Conservation (phyloP, 306 rosid species). For the Ziziphus jujuba region DNA sequence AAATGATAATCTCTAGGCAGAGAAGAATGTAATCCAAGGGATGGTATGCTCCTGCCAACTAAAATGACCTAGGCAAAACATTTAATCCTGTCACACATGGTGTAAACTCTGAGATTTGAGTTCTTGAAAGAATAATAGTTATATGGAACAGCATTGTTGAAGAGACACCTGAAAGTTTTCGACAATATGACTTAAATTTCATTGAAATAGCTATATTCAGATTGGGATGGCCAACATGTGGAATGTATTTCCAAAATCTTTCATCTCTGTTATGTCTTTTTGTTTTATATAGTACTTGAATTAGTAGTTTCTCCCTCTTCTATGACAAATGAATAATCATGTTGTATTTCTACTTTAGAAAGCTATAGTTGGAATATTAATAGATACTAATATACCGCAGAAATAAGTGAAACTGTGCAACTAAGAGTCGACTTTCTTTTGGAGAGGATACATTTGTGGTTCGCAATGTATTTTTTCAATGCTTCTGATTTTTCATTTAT, state of each 20-base stretch:
- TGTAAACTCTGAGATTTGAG: not conserved
- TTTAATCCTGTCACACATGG: not conserved
- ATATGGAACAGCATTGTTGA: not conserved
- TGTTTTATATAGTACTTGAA: not conserved
- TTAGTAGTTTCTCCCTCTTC: not conserved
- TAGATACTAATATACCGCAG: not conserved
- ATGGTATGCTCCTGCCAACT: conserved; percentile 1
- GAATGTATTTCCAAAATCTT: not conserved
- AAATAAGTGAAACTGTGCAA: not conserved
- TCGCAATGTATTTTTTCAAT: not conserved
- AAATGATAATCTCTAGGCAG: not conserved
- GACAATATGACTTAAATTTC: not conserved
- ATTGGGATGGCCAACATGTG: not conserved
- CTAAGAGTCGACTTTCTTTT: not conserved
- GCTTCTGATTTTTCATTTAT: not conserved
- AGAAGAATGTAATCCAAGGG: not conserved
- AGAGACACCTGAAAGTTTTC: not conserved
- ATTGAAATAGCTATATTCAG: not conserved
- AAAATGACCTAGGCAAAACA: not conserved
- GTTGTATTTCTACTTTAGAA: not conserved
- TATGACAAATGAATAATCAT: not conserved
- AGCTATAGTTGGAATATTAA: not conserved
- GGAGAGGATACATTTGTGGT: not conserved
- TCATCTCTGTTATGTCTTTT: not conserved
- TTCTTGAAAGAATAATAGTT: not conserved